Base-by-base conservation (phyloP, 345 rosid genomes). In the Diplotaxis tenuifolia region DNA sequence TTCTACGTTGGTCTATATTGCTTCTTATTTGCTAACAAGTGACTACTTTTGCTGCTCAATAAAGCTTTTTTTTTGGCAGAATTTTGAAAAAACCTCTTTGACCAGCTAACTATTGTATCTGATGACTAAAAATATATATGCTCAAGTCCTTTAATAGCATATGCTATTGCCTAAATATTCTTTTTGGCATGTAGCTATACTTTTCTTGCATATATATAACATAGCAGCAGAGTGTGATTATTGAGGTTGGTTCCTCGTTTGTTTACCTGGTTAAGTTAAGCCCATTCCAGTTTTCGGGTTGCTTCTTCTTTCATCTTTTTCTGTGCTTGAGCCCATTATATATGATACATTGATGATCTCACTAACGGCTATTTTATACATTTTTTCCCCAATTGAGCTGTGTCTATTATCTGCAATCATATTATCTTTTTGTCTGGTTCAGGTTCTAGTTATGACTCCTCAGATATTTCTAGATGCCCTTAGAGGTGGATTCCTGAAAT, bases 391-490 rank as follows among this genome's bases (percentile, higher is more conserved):
- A 27, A 4, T 18, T 68, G 21, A 67, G 36, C 16, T 50, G 68
- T 12, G 1, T 15, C 38, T 56, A 29, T 45, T 31, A 65, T 23
- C 71, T 7, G 65, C 63, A 58, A 32, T 58, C 27, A 40, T 40
- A 69, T 45, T 9, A 34, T 38, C 22, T 57, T 47, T 18, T 65
- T 3, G 76, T 57, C 20, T 47, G 53, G 68, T 72, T 56, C 70
- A 92, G 99, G 92, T 95, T 47, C 57, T 95, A 65, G 97, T 95
- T 53, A 89, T 95, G 97, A 95, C 96, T 70, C 97, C 97, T 15
- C 97, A 92, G 50, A 82, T 92, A 75, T 84, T 95, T 32, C 72
- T 88, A 77, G 89, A 95, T 83, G 86, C 89, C 58, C 83, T 95
- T 60, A 82, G 89, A 69, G 87, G 85, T 67, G 83, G 85, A 38